These are phyloP conservation scores for Hypoxylon rickii DNA, from an alignment of 495 filamentous ascomycete genomes.

Conservation along the genomic window DNA sequence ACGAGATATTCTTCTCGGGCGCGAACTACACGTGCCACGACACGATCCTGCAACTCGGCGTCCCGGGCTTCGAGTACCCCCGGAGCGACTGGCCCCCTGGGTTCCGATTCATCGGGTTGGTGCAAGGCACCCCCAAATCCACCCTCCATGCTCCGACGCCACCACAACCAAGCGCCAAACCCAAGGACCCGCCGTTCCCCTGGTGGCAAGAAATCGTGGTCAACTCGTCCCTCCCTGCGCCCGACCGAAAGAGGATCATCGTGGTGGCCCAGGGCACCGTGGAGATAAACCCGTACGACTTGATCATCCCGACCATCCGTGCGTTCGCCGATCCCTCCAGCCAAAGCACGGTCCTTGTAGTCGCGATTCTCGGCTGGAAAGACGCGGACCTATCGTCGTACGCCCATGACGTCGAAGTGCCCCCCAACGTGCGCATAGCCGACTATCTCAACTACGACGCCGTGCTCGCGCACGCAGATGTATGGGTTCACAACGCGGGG, in stretches of 20 bases:
- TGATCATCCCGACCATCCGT: slow-evolving; percentile 43
- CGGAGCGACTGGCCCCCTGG: slow-evolving; percentile 39
- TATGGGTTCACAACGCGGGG: slow-evolving; percentile 46
- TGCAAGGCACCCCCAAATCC: slow-evolving; percentile 27
- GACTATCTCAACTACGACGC: slow-evolving; percentile 47
- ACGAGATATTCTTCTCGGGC: slow-evolving; percentile 26
- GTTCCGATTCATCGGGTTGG: slow-evolving; percentile 41
- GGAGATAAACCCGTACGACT: slow-evolving; percentile 34
- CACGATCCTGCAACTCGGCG: slow-evolving; percentile 42
- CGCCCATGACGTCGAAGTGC: slow-evolving; percentile 10
- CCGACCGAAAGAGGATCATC: slow-evolving; percentile 36
- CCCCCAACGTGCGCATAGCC: slow-evolving; percentile 37
- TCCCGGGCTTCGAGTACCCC: slow-evolving; percentile 43
- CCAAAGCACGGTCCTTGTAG: slow-evolving; percentile 30
- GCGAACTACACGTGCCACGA: slow-evolving; percentile 34
- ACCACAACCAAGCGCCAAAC: no score
- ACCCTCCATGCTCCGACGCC: not conserved
- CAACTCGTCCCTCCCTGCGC: not conserved
- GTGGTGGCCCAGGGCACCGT: slow-evolving; percentile 47
- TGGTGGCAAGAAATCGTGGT: slow-evolving; percentile 34
- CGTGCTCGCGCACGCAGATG: slow-evolving; percentile 40
- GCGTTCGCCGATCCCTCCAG: slow-evolving; percentile 25
- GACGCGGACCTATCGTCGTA: slow-evolving; percentile 32
- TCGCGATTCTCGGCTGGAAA: slow-evolving; percentile 41
- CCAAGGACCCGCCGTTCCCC: slow-evolving; percentile 11